Conservation (phyloP, 208 protist species). For the Leishmania martiniquensis region DNA sequence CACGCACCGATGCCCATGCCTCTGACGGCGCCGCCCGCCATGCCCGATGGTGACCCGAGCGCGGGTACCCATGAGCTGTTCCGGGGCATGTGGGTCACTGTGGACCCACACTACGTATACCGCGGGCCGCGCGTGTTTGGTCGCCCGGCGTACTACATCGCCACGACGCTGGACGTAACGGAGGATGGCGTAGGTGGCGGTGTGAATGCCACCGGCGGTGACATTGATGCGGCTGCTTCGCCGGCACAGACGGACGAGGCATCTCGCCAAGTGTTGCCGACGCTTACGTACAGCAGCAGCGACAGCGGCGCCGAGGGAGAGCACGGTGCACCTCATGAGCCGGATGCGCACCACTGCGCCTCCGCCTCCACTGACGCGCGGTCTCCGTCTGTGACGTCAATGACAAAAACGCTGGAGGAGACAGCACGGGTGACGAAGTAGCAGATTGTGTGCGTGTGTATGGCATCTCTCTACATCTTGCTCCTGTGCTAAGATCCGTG, state of each 20-base stretch:
- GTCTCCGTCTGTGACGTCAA: background rate
- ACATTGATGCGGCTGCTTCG: background rate
- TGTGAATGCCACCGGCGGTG: background rate
- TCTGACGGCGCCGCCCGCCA: background rate
- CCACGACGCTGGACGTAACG: slow-evolving; percentile 41
- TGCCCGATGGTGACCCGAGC: background rate
- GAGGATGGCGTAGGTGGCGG: slow-evolving; percentile 20
- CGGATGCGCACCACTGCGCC: background rate
- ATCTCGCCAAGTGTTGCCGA: slow-evolving; percentile 5
- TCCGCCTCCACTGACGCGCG: slow-evolving; percentile 1
- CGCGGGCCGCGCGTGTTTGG: slow-evolving; percentile 55
- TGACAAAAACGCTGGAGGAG: background rate
- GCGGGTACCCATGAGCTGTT: slow-evolving; percentile 54
- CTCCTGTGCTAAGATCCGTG: background rate
- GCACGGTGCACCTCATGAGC: background rate
- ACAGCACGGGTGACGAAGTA: background rate
- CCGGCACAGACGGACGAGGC: background rate
- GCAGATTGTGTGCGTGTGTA: background rate
- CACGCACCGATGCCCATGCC: background rate
- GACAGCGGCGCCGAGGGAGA: slow-evolving; percentile 8
- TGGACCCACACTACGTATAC: slow-evolving; percentile 39
- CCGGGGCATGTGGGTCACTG: slow-evolving; percentile 78
- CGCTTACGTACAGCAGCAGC: slow-evolving; percentile 35
- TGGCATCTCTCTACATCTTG: background rate
- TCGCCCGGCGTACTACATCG: slow-evolving; percentile 64